Percentiles rank a stretch among this genome's conserved stretches.
These are phyloP conservation scores for Cladorrhinum sp. DNA, from an alignment of 2,329 filamentous ascomycete species.

Conservation along the genomic window DNA sequence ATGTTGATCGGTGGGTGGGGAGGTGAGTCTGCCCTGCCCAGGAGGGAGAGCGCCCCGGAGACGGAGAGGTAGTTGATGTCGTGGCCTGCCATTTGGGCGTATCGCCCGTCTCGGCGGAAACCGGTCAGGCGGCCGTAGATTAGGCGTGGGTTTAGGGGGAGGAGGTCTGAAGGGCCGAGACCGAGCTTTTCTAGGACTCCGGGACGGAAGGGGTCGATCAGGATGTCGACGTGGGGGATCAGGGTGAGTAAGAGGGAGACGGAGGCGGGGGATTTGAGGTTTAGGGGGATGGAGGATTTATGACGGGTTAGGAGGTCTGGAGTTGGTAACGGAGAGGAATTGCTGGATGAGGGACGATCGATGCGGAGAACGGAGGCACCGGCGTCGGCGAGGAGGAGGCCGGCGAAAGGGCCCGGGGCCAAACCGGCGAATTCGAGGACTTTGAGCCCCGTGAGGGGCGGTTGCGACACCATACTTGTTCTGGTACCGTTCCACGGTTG, in stretches of 20 bases:
- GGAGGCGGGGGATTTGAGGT: slow-evolving; percentile 69
- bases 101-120: slow-evolving; percentile 82
- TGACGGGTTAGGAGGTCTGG: slow-evolving; percentile 73
- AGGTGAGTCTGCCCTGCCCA: slow-evolving; percentile 66
- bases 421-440: slow-evolving; percentile 60
- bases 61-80: slow-evolving; percentile 97
- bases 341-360: slow-evolving; percentile 56
- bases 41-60: slow-evolving; percentile 71
- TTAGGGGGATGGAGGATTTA: slow-evolving; percentile 76
- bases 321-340: slow-evolving; percentile 45
- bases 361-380: slow-evolving; percentile 85
- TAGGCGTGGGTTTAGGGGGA: slow-evolving; percentile 66
- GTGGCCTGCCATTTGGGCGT: slow-evolving; percentile 84
- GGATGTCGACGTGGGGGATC: slow-evolving; percentile 62
- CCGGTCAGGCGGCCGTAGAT: slow-evolving; percentile 86
- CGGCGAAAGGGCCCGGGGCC: slow-evolving; percentile 78
- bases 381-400: slow-evolving; percentile 83
- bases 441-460: slow-evolving; percentile 50
- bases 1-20: slow-evolving; percentile 82
- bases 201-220: slow-evolving; percentile 92
- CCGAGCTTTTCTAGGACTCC: slow-evolving; percentile 84
- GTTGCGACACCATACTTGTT: slow-evolving; percentile 36
- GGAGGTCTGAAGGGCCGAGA: slow-evolving; percentile 67
- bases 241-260: slow-evolving; percentile 65
- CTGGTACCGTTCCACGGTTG: too few species aligned